Evolutionary conservation across 192 early-diverging fungal genomes (phyloP).

Genomic region (Lunasporangiospora selenospora): DNA sequence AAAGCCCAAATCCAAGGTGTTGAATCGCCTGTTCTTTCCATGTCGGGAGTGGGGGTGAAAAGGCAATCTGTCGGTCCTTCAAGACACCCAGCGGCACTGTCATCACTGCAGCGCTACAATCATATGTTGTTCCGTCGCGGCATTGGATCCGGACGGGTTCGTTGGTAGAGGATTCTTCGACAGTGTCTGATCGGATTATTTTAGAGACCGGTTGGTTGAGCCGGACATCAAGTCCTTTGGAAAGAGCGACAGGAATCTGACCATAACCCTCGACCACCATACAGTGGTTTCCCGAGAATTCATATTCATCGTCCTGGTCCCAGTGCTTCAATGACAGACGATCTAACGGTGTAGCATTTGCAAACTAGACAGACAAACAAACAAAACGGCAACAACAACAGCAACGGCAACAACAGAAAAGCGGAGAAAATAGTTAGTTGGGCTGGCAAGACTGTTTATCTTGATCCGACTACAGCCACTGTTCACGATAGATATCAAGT

Average conservation of each 20-base stretch:
- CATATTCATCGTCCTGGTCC: conserved; percentile 55
- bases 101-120: conserved; percentile 15
- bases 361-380: conserved; percentile 44
- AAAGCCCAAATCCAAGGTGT: conserved; percentile 40
- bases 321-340: conserved; percentile 46
- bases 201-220: conserved; percentile 27
- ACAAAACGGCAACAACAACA: too few relatives aligned
- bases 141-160: conserved; percentile 27
- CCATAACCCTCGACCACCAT: conserved; percentile 46
- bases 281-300: conserved; percentile 44
- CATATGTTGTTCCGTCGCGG: conserved; percentile 9
- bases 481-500: too few relatives aligned
- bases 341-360: conserved; percentile 49
- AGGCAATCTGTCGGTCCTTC: conserved; percentile 34
- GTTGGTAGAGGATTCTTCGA: not conserved
- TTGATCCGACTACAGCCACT: too few relatives aligned
- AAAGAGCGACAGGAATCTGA: conserved; percentile 43
- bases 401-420: too few relatives aligned
- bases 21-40: conserved; percentile 36
- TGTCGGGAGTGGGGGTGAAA: conserved; percentile 25
- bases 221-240: conserved; percentile 43
- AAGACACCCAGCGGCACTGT: conserved; percentile 50
- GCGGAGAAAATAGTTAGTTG: too few relatives aligned
- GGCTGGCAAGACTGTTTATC: too few relatives aligned
- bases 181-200: conserved; percentile 9